Base-by-base conservation (phyloP, 1,284 basidiomycete species). In the Peniophora sp. region DNA sequence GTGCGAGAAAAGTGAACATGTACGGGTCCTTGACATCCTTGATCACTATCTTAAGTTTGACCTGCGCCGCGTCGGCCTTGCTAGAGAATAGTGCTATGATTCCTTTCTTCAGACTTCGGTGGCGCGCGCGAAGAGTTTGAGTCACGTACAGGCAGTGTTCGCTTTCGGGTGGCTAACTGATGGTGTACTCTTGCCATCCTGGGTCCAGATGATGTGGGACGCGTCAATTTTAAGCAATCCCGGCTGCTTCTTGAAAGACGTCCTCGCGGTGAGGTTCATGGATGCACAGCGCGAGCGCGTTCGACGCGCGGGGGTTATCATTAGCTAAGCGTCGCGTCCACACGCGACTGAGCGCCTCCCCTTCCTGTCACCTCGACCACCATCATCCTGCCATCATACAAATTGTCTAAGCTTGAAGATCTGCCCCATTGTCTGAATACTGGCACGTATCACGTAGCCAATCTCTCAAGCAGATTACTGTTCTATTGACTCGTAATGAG, bases 1-100 rank as follows among this genome's bases (percentile, higher is more conserved):
- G 75, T 2, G 83, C 77, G 1, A 77, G 81, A 67, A 92, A 92
- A 8, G 84, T 87, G 67, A 91, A 91, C 57, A 83, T 87, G 67
- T 88, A 83, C 10, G 86, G 87, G 12, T 70, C 71, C 49, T 85
- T 83, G 61, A 88, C 81, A 43, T 70, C 73, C 52, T 79, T 66
- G 24, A 88, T 69, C 1, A 75, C 81, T 24, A 91, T 68, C 62
- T 91, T 90, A 47, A 92, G 71, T 51, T 82, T 74, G 57, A 88
- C 84, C 62, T 88, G 83, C 0, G 85, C 67, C 2, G 86, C 79
- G 51, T 84, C 85, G 57, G 85, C 83, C 61, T 90, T 92, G 64
- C 86, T 89, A 57, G 86, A 88, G 64, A 90, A 91, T 34, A 92
- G 72, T 14, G 83, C 88, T 89, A 60, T 47, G 32, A 14, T 44